A percentile compares a stretch with the other conserved stretches of the same genome.
Evolutionary conservation across 768 basidiomycete genomes (phyloP).

Genomic region (Dacryopinax primogenitus): DNA sequence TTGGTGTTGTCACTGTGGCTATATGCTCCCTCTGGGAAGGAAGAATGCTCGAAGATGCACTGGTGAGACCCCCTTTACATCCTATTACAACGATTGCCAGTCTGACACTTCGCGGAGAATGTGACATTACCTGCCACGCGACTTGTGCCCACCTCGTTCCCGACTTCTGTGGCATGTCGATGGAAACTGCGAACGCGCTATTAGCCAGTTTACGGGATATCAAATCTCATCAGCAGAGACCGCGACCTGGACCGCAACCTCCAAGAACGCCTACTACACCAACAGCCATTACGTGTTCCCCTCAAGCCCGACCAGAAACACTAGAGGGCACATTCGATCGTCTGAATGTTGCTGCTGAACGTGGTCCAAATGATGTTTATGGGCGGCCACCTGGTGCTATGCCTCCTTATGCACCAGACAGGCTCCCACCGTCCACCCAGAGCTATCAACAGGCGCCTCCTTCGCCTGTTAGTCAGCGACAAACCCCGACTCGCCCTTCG

Average conservation of each 20-base stretch:
- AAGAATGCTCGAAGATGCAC: conserved; percentile 94
- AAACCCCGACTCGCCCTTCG: background rate
- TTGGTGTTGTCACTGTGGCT: conserved; percentile 99
- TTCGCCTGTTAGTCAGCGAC: background rate
- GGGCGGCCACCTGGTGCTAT: background rate
- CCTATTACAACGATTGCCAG: background rate
- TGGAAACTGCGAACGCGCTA: conserved; percentile 94
- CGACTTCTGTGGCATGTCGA: conserved; percentile 99
- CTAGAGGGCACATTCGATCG: conserved; percentile 17
- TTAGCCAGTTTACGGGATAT: conserved; percentile 85
- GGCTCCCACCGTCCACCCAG: background rate
- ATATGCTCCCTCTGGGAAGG: conserved; percentile 90
- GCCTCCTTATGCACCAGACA: background rate
- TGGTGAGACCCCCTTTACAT: conserved; percentile 23
- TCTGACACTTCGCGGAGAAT: conserved; percentile 40
- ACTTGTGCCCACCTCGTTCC: conserved; percentile 97
- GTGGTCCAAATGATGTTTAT: background rate
- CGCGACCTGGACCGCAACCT: conserved; percentile 16
- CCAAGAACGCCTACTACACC: conserved; percentile 21
- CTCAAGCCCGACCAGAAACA: conserved; percentile 14
- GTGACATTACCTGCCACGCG: conserved; percentile 91
- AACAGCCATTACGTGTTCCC: conserved; percentile 20
- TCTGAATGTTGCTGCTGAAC: conserved; percentile 19
- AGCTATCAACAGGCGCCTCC: background rate
- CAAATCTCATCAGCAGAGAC: conserved; percentile 37